Evolutionary conservation across 2,329 filamentous ascomycete species (phyloP).

Genomic region (Colletotrichum limetticola): DNA sequence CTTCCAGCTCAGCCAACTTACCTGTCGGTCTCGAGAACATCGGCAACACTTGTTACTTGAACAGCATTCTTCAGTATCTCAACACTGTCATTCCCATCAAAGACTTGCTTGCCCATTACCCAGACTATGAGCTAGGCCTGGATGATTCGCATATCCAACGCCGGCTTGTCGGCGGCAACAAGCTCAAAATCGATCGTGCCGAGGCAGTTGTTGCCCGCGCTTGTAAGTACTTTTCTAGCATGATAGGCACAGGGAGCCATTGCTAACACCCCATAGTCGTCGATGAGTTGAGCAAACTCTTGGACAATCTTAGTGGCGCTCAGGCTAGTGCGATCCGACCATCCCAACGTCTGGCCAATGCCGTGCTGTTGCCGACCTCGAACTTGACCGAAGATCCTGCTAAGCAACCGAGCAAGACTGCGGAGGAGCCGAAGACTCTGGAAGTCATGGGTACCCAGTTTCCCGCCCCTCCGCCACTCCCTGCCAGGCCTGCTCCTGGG

Average conservation of each 20-base stretch:
- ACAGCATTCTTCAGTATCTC: slow-evolving; percentile 95
- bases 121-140: slow-evolving; percentile 75
- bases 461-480: slow-evolving; percentile 55
- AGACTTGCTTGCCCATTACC: slow-evolving; percentile 81
- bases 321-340: slow-evolving; percentile 73
- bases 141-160: slow-evolving; percentile 70
- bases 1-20: slow-evolving; percentile 51
- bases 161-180: slow-evolving; percentile 80
- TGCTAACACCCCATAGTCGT: slow-evolving; percentile 67
- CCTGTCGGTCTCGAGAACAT: slow-evolving; percentile 93
- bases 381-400: not conserved
- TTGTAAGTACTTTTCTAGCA: slow-evolving; percentile 67
- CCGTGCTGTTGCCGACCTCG: slow-evolving; percentile 74
- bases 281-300: slow-evolving; percentile 77
- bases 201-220: slow-evolving; percentile 75
- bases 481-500: slow-evolving; percentile 57
- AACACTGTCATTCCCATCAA: slow-evolving; percentile 88
- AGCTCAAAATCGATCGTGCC: slow-evolving; percentile 59
- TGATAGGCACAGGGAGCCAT: slow-evolving; percentile 51
- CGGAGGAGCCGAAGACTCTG: slow-evolving; percentile 20
- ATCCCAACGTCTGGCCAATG: slow-evolving; percentile 80
- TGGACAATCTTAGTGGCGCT: slow-evolving; percentile 75
- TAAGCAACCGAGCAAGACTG: not conserved
- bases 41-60: slow-evolving; percentile 97
- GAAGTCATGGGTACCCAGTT: slow-evolving; percentile 33